phyloP scores from a whole-genome alignment of 2,329 filamentous ascomycete genomes.

The Raffaelea ambrosiae region DNA sequence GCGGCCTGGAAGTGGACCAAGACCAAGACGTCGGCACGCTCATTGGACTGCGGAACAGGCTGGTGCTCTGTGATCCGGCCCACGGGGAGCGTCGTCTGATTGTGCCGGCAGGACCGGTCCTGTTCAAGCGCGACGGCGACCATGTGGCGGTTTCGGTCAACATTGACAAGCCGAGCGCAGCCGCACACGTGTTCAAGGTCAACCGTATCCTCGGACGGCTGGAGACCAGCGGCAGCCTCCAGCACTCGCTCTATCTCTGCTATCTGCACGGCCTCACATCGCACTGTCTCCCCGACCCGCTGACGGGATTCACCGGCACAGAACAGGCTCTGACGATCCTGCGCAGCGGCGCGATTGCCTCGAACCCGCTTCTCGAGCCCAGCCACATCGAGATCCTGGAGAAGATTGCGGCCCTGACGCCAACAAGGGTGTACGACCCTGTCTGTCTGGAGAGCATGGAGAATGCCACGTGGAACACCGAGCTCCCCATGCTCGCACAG shows the following conservation, averaged over 20 bases:
- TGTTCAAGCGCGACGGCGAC: conserved; percentile 1
- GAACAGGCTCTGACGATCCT: conserved; percentile 44
- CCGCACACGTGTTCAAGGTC: conserved; percentile 35
- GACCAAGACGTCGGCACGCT: conserved; percentile 38
- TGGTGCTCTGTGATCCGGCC: conserved; percentile 29
- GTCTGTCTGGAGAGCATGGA: conserved; percentile 34
- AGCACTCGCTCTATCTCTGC: conserved; percentile 41
- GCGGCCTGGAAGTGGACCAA: conserved; percentile 38
- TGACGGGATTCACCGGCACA: conserved; percentile 42
- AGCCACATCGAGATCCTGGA: conserved; percentile 26
- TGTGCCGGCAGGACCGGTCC: not conserved
- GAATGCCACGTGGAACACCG: conserved; percentile 25
- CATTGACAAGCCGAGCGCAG: not conserved
- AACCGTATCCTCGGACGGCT: conserved; percentile 42
- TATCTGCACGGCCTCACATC: conserved; percentile 49
- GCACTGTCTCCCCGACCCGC: conserved; percentile 37
- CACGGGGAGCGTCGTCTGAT: not conserved
- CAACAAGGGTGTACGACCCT: conserved; percentile 36
- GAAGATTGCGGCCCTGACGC: conserved; percentile 32
- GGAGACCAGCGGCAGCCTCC: conserved; percentile 37
- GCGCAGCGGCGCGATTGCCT: conserved; percentile 36
- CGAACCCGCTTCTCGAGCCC: conserved; percentile 30
- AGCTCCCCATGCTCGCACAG: not conserved
- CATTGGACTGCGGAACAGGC: conserved; percentile 37
- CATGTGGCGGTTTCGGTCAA: conserved; percentile 5